A percentile compares a stretch with the other conserved stretches of the same genome.
Conservation (phyloP, 805 yeast genomes). For the Yarrowia sp. region DNA sequence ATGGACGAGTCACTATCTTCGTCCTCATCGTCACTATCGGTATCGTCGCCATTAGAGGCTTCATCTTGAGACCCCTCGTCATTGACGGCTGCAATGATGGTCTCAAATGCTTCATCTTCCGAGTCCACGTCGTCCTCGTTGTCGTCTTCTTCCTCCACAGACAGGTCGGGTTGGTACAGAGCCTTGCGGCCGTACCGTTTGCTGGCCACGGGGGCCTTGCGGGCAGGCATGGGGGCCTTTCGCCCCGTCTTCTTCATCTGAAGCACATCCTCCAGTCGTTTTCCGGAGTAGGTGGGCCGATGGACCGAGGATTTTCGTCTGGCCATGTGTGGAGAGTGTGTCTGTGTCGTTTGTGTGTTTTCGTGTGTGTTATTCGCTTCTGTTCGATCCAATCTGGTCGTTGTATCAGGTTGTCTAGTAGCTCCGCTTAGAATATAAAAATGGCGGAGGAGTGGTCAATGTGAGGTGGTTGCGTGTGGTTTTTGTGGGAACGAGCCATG, state of each 20-base stretch:
- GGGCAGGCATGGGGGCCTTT: conserved; percentile 22
- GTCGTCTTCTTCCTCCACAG: conserved; percentile 1
- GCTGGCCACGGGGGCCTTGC: conserved; percentile 28
- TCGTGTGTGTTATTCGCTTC: neutral
- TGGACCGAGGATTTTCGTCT: conserved; percentile 37
- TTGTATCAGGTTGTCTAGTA: neutral
- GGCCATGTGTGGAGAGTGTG: conserved; percentile 23
- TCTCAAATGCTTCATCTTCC: conserved; percentile 39
- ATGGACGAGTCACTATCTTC: conserved; percentile 33
- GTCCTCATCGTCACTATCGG: conserved; percentile 23
- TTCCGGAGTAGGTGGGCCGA: conserved; percentile 35
- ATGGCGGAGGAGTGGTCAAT: conserved; percentile 26
- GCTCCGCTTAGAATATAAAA: conserved; percentile 31
- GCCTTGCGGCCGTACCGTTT: conserved; percentile 33
- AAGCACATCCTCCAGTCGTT: conserved; percentile 34
- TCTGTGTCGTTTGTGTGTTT: neutral
- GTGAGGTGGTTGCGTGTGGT: conserved; percentile 23
- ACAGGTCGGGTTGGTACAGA: conserved; percentile 5
- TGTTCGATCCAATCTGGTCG: neutral
- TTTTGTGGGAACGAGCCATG: conserved; percentile 28
- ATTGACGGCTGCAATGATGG: conserved; percentile 38
- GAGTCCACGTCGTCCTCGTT: conserved; percentile 30
- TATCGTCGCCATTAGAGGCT: neutral
- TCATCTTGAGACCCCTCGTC: conserved; percentile 37
- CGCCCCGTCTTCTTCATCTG: conserved; percentile 29